Evolutionary conservation across 1,139 yeast species (phyloP), one percentile per base, ranked within the genome.

Genomic region (Hansenula sp.): DNA sequence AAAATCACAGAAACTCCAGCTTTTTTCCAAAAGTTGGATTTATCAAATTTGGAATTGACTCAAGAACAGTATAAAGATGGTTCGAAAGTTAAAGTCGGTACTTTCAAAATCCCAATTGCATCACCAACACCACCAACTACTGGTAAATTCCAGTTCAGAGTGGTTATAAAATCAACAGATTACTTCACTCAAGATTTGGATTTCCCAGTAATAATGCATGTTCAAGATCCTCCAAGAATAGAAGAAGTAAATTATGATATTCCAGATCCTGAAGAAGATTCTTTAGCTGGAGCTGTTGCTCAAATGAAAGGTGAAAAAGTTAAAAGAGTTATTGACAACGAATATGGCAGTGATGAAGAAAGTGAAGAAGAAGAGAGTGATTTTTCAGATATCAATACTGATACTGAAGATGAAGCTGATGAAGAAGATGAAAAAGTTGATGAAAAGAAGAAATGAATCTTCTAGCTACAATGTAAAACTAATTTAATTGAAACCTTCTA

Each of bases 171-270:
- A 59, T 80, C 82, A 46, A 72, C 84, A 46, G 79, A 82, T 40
- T 85, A 84, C 61, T 85, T 80, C 59, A 89, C 91, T 4, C 67
- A 76, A 25, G 95, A 85, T 60, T 63, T 84, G 18, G 93, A 84
- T 57, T 72, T 83, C 50, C 85, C 89, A 12, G 59, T 85, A 45
- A 70, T 68, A 30, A 74, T 85, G 80, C 70, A 73, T 17, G 90
- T 84, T 27, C 68, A 74, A 50, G 71, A 73, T 16, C 76, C 78
- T 32, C 79, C 84, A 33, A 54, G 50, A 43, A 35, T 60, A 8
- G 69, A 66, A 39, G 67, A 62, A 36, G 72, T 74, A 45, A 60
- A 65, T 27, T 82, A 79, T 47, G 86, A 77, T 54, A 78, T 81
- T 46, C 81, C 84, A 32, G 83, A 77, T 48, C 83, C 84, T 5